Percentiles rank a stretch among this genome's conserved stretches.
phyloP scores from a whole-genome alignment of 139 green algal genomes.

The Ulvella scutata region DNA sequence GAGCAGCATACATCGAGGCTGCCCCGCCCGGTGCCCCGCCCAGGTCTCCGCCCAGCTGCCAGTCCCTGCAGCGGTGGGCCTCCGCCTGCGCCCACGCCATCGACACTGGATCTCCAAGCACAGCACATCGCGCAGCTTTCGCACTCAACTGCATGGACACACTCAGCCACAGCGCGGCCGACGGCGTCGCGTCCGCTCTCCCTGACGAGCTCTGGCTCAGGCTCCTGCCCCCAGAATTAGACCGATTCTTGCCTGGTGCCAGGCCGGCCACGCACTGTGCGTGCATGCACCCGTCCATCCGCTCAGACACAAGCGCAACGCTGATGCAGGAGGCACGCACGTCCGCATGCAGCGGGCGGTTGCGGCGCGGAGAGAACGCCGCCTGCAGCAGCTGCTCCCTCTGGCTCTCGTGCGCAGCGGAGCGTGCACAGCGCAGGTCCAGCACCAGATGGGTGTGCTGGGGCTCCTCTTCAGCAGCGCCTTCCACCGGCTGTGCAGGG shows the following conservation, averaged over 20 bases:
- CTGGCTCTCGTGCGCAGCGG: neutral
- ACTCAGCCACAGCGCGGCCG: neutral
- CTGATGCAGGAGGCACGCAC: neutral
- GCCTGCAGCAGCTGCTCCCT: neutral
- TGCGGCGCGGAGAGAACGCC: neutral
- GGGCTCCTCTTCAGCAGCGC: neutral
- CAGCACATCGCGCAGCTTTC: neutral
- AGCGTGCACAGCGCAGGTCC: neutral
- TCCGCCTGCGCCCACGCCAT: neutral
- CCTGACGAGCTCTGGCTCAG: too few species aligned
- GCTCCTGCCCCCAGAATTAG: too few species aligned
- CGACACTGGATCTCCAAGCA: neutral
- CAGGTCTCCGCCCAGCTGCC: neutral
- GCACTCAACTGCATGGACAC: neutral
- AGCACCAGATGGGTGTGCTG: neutral
- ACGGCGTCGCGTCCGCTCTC: neutral
- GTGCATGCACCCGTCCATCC: neutral
- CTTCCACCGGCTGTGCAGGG: neutral
- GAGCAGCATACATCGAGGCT: neutral
- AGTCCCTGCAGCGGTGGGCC: neutral
- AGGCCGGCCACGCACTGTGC: neutral
- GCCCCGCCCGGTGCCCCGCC: neutral
- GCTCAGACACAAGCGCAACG: neutral
- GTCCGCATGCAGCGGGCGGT: neutral
- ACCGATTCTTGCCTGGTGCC: too few species aligned